phyloP scores from a whole-genome alignment of 2,329 filamentous ascomycete genomes.

The Arthroderma sp. region DNA sequence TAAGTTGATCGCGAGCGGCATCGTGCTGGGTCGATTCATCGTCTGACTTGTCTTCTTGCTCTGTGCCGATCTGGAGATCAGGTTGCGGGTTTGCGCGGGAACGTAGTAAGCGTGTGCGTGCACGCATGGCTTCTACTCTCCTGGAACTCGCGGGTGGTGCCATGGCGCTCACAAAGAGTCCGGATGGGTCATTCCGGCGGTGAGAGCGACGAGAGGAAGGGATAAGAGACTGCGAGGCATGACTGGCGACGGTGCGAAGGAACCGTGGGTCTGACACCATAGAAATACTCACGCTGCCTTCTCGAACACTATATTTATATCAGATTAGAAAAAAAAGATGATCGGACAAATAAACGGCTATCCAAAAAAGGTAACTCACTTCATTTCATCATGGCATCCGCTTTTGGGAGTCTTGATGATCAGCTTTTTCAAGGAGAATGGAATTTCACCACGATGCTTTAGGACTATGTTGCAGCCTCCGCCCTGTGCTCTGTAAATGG shows the following conservation, averaged over 20 bases:
- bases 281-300: conserved; percentile 83
- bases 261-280: conserved; percentile 73
- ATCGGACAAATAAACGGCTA: conserved; percentile 22
- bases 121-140: conserved; percentile 2
- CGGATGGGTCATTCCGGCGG: conserved; percentile 6
- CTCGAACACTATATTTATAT: conserved; percentile 38
- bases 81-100: not conserved
- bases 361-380: conserved; percentile 43
- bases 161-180: not conserved
- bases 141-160: not conserved
- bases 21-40: conserved; percentile 22
- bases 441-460: conserved; percentile 64
- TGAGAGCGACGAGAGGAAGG: not conserved
- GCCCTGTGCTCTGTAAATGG: conserved; percentile 84
- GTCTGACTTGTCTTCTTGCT: conserved; percentile 28
- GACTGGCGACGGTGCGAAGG: conserved; percentile 48
- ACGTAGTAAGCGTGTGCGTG: not conserved
- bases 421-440: conserved; percentile 74
- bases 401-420: conserved; percentile 73
- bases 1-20: not conserved
- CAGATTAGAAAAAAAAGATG: conserved; percentile 2
- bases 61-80: not conserved
- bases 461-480: conserved; percentile 78
- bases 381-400: conserved; percentile 56
- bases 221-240: not conserved